Conservation (phyloP, 2,329 filamentous ascomycete species). For the Emergomyces africanus region DNA sequence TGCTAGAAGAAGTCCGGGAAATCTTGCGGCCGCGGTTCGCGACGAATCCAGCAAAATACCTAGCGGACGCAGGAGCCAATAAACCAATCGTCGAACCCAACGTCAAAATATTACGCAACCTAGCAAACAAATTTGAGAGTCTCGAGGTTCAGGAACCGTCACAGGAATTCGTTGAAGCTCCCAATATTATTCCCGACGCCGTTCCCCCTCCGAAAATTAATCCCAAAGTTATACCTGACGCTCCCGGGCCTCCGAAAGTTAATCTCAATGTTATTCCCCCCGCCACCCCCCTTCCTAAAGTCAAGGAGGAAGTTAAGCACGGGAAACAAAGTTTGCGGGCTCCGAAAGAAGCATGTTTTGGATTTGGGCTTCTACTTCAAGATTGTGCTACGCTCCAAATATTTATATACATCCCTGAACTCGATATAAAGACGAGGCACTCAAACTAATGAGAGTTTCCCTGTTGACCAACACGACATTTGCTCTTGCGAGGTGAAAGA, state of each 20-base stretch:
- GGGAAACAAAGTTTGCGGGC: slow-evolving; percentile 23
- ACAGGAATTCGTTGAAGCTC: slow-evolving; percentile 23
- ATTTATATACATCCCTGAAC: slow-evolving; percentile 13
- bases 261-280: too few relatives aligned
- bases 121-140: slow-evolving; percentile 22
- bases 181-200: slow-evolving; percentile 17
- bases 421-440: slow-evolving; percentile 10
- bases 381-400: slow-evolving; percentile 13
- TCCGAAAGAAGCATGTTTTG: slow-evolving; percentile 10
- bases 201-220: too few relatives aligned
- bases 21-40: not conserved
- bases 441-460: slow-evolving; percentile 15
- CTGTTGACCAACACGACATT: slow-evolving; percentile 18
- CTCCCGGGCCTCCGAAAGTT: too few relatives aligned
- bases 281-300: slow-evolving; percentile 6
- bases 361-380: slow-evolving; percentile 12
- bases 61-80: not conserved
- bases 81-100: not conserved
- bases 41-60: not conserved
- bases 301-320: slow-evolving; percentile 15
- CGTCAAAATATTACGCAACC: not conserved
- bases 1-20: slow-evolving; percentile 1
- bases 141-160: slow-evolving; percentile 29
- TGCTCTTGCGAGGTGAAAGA: slow-evolving; percentile 15
- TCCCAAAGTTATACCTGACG: too few relatives aligned